Base-by-base conservation (phyloP, 768 basidiomycete species). In the Mycena belliarum region DNA sequence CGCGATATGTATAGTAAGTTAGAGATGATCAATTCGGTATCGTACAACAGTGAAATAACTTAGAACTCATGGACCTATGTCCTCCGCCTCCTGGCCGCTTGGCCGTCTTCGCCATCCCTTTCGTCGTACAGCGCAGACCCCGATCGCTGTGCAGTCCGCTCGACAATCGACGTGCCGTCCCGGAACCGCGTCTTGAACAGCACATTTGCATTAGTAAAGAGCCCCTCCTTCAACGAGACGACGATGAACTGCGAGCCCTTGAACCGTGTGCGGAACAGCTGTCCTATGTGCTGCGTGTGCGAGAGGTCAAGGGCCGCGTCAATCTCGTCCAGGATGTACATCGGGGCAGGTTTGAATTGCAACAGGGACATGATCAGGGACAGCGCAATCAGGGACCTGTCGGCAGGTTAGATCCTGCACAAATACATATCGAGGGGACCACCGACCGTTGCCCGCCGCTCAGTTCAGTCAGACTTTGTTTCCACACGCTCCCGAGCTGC, bases 241-340 rank as follows among this genome's bases (percentile, higher is more conserved):
- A 98, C 97, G 67, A 98, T 97, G 75, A 98, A 99, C 70, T 99
- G 97, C 16, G 90, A 91, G 40, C 96, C 96, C 75, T 94, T 95
- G 83, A 99, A 99, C 18, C 97, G 86, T 46, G 89, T 96, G 40
- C 90, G 84, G 85, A 99, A 98, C n/a, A 98, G 84, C 63, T 94
- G 93, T 28, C 96, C 97, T 58, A 99, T 98, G 72, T 99, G 93
- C 67, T 98, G 95, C 2, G 93, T 96, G 65, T 96, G 94, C 26
- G 93, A 95, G 14, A 98, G 77, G 73, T 99, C 97, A 25, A 98
- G 82, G 9, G 96, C 96, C 0, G 97, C 95, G 72, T 98, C 97
- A 61, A 99, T 96, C 74, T 99, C 97, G 74, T 99, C 97, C 10
- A 99, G 83, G 69, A 99, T 99, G 73, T 98, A 98, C 93, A 98